These are phyloP conservation scores for Eragrostis tef DNA, from an alignment of 202 grass and related monocot genomes.

Conservation along the genomic window DNA sequence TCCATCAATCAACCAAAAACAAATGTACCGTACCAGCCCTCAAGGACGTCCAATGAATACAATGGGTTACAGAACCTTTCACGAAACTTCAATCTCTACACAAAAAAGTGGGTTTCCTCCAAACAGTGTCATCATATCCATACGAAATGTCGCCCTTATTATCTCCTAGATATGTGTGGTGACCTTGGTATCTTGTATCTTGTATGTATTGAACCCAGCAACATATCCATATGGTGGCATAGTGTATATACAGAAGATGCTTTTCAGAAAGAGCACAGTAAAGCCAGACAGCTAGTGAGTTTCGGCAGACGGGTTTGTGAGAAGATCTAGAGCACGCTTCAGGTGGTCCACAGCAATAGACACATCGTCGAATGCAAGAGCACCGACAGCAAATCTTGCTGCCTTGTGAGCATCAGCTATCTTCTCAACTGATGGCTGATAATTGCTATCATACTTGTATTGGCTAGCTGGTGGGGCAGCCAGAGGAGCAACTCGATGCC, in stretches of 20 bases:
- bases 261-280: background rate
- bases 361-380: constrained; percentile 92
- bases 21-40: background rate
- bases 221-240: constrained; percentile 40
- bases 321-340: constrained; percentile 76
- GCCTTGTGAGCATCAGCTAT: constrained; percentile 92
- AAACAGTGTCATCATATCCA: background rate
- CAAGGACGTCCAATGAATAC: constrained; percentile 3
- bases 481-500: constrained; percentile 41
- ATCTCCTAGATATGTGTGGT: constrained; percentile 36
- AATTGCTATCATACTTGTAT: constrained; percentile 82
- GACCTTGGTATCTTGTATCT: constrained; percentile 22
- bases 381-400: constrained; percentile 89
- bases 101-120: background rate
- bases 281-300: constrained; percentile 50
- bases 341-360: constrained; percentile 83
- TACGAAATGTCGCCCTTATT: background rate
- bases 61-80: constrained; percentile 1
- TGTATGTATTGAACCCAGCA: constrained; percentile 25
- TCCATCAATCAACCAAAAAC: constrained; percentile 20
- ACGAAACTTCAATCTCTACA: constrained; percentile 41
- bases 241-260: constrained; percentile 49
- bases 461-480: constrained; percentile 55
- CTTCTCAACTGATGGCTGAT: constrained; percentile 81
- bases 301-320: constrained; percentile 89